Evolutionary conservation across 2,329 filamentous ascomycete genomes (phyloP), one percentile per base, ranked within the genome.

Genomic region (Venturia nashicola): DNA sequence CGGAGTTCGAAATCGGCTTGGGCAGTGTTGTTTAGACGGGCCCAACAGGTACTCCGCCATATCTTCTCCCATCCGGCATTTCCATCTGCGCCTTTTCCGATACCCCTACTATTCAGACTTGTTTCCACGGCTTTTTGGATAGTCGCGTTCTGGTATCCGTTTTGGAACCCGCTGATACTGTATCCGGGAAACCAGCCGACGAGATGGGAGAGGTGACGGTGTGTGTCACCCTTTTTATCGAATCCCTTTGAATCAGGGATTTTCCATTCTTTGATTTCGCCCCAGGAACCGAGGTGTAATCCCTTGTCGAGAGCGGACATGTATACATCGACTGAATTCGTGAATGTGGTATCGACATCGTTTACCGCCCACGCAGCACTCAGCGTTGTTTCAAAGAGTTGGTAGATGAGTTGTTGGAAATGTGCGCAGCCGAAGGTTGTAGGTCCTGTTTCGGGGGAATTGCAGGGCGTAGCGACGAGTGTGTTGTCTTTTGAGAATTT

Each of bases 51-150:
- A 0, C 77, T 71, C 0, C 83, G 78, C 82, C 82, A 84, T 0
- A 84, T 78, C 66, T 85, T 85, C 20, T 76, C 80, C 83, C 82
- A 85, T 0, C 82, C 82, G 0, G 82, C 76, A 66, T 85, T 81
- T 0, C 79, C 76, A 61, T 84, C 81, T 0, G 70, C 75, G 27
- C 51, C 51, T 32, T 77, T 78, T 1, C 81, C 80, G 2, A 71
- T 68, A 0, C 81, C 82, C 9, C 82, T 77, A 0, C 76, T 73
- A 9, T 74, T 68, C 0, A 85, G 74, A 0, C 78, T 79, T 0
- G 76, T 76, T 5, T 69, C 70, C 0, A 84, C 74, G 0, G 81
- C 81, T 2, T 71, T 64, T 44, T 78, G 76, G 32, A 82, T 75
- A 0, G 72, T 74, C 0, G 72, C 73, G 67, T 80, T 79, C 1